Evolutionary conservation across 805 yeast species (phyloP).

Genomic region (Ogataea dorogensis): DNA sequence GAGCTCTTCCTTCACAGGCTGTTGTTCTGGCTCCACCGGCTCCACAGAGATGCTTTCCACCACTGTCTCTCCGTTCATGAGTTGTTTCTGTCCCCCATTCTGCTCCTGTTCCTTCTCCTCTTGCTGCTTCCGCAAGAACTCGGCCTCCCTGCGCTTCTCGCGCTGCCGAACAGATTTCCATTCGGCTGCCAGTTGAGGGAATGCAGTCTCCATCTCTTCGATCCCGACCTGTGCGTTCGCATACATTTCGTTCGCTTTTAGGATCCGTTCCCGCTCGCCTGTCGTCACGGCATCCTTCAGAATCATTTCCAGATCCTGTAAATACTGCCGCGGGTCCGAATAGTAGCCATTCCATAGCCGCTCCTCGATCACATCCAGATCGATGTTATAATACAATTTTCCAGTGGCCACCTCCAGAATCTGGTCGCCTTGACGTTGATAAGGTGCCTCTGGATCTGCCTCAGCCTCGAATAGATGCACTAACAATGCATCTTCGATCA

Average conservation of each 20-base stretch:
- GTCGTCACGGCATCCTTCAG: conserved; percentile 69
- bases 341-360: conserved; percentile 96
- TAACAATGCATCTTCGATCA: conserved; percentile 73
- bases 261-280: conserved; percentile 80
- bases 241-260: conserved; percentile 88
- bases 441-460: conserved; percentile 36
- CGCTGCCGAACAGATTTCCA: conserved; percentile 73
- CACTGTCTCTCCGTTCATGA: conserved; percentile 13
- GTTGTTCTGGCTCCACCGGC: conserved; percentile 19
- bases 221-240: conserved; percentile 95
- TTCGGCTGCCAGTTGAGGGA: conserved; percentile 67
- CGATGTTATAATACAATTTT: conserved; percentile 77
- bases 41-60: conserved; percentile 6
- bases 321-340: conserved; percentile 86
- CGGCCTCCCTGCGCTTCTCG: conserved; percentile 54
- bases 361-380: conserved; percentile 89
- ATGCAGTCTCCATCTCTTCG: conserved; percentile 71
- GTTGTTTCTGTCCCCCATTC: conserved; percentile 23
- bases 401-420: conserved; percentile 80
- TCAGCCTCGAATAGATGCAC: conserved; percentile 75
- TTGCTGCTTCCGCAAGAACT: conserved; percentile 37
- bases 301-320: conserved; percentile 82
- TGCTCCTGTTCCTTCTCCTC: conserved; percentile 23
- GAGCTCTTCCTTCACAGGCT: conserved; percentile 13
- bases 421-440: conserved; percentile 63